These are phyloP conservation scores for Apiotrichum montevideense DNA, from an alignment of 1,284 basidiomycete genomes.

Conservation along the genomic window DNA sequence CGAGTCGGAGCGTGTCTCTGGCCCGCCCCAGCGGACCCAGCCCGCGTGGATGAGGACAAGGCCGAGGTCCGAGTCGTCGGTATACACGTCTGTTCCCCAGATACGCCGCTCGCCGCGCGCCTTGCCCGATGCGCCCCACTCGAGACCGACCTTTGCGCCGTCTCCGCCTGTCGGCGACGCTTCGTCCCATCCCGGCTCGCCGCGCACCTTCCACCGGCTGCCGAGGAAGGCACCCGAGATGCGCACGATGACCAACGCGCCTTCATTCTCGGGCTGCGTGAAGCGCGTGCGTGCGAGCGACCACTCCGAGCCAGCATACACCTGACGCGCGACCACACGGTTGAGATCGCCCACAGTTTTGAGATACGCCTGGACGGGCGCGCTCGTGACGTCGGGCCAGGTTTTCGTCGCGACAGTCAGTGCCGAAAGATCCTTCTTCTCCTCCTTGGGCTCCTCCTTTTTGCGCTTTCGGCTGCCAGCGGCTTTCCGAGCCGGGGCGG, in stretches of 20 bases:
- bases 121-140: slow-evolving; percentile 7
- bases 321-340: slow-evolving; percentile 17
- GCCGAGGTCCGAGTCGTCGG: slow-evolving; percentile 56
- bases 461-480: slow-evolving; percentile 27
- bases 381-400: slow-evolving; percentile 31
- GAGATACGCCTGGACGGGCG: slow-evolving; percentile 29
- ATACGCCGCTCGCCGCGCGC: slow-evolving; percentile 39
- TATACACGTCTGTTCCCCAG: slow-evolving; percentile 57
- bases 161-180: slow-evolving; percentile 11
- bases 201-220: slow-evolving; percentile 34
- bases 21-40: slow-evolving; percentile 47
- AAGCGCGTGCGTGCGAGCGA: slow-evolving; percentile 20
- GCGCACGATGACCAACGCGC: slow-evolving; percentile 30
- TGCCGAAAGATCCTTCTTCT: slow-evolving; percentile 29
- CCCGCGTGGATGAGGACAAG: slow-evolving; percentile 53
- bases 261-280: slow-evolving; percentile 18
- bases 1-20: slow-evolving; percentile 10
- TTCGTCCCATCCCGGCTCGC: slow-evolving; percentile 43
- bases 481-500: neutral
- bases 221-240: slow-evolving; percentile 36
- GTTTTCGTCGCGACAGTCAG: slow-evolving; percentile 22
- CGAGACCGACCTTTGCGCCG: slow-evolving; percentile 16
- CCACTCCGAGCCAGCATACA: slow-evolving; percentile 32
- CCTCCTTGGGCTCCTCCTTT: slow-evolving; percentile 30
- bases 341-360: slow-evolving; percentile 20